Conservation (phyloP, 2,329 filamentous ascomycete genomes). For the Pestalotiopsis sp. region DNA sequence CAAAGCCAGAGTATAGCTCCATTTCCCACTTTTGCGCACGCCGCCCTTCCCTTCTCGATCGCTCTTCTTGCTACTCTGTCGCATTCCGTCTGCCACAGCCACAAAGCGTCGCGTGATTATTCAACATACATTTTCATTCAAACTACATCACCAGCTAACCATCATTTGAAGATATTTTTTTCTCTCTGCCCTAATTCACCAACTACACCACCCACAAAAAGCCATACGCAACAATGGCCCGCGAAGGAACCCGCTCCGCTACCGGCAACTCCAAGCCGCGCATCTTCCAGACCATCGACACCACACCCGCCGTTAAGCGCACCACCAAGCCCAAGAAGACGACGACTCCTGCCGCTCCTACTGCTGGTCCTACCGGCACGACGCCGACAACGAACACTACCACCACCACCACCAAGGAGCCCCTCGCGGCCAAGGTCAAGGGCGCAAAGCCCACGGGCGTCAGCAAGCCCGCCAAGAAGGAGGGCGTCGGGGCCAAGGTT, state of each 20-base stretch:
- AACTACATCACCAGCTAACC: constrained; percentile 27
- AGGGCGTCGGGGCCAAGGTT: constrained; percentile 33
- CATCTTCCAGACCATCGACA: constrained; percentile 52
- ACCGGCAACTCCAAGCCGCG: constrained; percentile 57
- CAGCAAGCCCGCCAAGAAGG: constrained; percentile 35
- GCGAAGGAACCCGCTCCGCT: constrained; percentile 54
- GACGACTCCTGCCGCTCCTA: constrained; percentile 17
- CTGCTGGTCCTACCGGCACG: constrained; percentile 25
- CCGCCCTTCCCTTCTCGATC: not conserved
- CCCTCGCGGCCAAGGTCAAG: constrained; percentile 22
- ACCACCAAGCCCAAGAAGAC: constrained; percentile 34
- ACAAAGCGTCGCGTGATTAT: constrained; percentile 24
- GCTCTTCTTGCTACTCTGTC: constrained; percentile 23
- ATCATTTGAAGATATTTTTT: constrained; percentile 14
- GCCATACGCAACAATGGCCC: constrained; percentile 41
- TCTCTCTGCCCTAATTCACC: not conserved
- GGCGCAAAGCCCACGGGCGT: constrained; percentile 33
- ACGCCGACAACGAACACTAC: constrained; percentile 26
- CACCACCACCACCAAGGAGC: constrained; percentile 21
- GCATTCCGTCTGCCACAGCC: constrained; percentile 31
- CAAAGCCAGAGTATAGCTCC: not conserved
- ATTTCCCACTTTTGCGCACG: not conserved
- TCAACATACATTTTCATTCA: constrained; percentile 9
- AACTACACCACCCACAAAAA: not conserved
- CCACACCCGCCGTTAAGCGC: constrained; percentile 47